Evolutionary conservation across 2,329 filamentous ascomycete genomes (phyloP).

Genomic region (Curvularia verruculosa): DNA sequence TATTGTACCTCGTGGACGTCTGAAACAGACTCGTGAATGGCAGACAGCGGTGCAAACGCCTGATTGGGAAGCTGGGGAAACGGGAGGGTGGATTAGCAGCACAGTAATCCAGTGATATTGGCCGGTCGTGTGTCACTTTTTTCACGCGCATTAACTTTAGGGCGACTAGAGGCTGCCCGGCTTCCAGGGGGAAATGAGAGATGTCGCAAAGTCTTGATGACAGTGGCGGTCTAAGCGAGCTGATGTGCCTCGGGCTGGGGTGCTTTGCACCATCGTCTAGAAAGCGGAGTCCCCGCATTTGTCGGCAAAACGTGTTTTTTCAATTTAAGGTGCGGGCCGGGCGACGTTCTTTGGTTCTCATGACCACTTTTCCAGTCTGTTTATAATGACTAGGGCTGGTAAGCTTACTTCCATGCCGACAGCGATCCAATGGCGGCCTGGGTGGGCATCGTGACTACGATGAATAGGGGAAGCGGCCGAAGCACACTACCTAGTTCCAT

Average conservation of each 20-base stretch:
- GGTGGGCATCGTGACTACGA: not conserved
- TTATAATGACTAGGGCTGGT: not conserved
- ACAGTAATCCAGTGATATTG: not conserved
- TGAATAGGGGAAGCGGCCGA: slow-evolving; percentile 10
- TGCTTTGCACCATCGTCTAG: not conserved
- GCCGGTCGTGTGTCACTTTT: not conserved
- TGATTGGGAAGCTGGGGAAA: slow-evolving; percentile 15
- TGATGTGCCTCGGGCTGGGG: slow-evolving; percentile 1
- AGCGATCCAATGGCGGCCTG: slow-evolving; percentile 10
- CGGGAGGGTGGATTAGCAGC: not conserved
- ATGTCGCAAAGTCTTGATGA: slow-evolving; percentile 13
- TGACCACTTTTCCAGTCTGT: slow-evolving; percentile 4
- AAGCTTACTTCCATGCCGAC: slow-evolving; percentile 7
- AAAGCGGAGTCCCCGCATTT: slow-evolving; percentile 10
- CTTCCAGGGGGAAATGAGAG: slow-evolving; percentile 18
- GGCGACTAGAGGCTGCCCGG: slow-evolving; percentile 9
- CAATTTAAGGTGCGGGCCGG: slow-evolving; percentile 17
- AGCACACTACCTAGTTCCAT: slow-evolving; percentile 1
- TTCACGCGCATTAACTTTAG: slow-evolving; percentile 6
- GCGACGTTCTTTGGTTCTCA: slow-evolving; percentile 10
- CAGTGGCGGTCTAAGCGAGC: slow-evolving; percentile 11
- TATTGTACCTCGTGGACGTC: slow-evolving; percentile 18
- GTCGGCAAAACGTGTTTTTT: slow-evolving; percentile 2
- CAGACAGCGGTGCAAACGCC: slow-evolving; percentile 10
- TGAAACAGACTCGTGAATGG: slow-evolving; percentile 11